A percentile compares a stretch with the other conserved stretches of the same genome.
Conservation (phyloP, 768 basidiomycete species). For the Lactarius hatsudake region DNA sequence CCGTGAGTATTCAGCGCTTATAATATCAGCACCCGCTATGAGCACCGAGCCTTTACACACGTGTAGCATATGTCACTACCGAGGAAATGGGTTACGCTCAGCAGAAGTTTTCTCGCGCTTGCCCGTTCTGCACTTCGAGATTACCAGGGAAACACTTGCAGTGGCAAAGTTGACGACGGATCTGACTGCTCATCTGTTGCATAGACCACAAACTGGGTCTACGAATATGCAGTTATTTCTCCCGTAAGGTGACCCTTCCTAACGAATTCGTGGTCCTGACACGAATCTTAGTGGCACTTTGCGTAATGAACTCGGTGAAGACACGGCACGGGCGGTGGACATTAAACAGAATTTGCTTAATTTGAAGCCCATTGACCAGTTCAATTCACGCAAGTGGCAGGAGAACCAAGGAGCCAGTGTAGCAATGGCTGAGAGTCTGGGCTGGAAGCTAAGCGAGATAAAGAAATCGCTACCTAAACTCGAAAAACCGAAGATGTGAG, state of each 20-base stretch:
- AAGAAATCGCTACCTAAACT: constrained; percentile 3
- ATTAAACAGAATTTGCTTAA: constrained; percentile 14
- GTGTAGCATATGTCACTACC: constrained; percentile 41
- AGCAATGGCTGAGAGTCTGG: constrained; percentile 21
- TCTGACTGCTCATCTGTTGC: constrained; percentile 31
- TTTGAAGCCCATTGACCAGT: constrained; percentile 20
- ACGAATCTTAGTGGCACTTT: constrained; percentile 5
- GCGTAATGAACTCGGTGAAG: constrained; percentile 10
- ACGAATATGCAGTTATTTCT: constrained; percentile 31
- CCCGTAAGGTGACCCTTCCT: constrained; percentile 35
- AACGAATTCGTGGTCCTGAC: not conserved
- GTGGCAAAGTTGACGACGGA: constrained; percentile 45
- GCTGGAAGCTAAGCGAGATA: constrained; percentile 20
- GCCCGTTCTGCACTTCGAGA: constrained; percentile 40
- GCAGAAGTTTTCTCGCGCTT: constrained; percentile 38
- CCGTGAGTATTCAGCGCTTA: constrained; percentile 37
- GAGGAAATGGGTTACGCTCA: constrained; percentile 50
- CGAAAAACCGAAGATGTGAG: constrained; percentile 14
- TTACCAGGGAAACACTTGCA: constrained; percentile 44
- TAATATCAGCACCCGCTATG: not conserved
- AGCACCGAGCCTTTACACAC: constrained; percentile 14
- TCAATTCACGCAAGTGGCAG: constrained; percentile 19
- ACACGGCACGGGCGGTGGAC: constrained; percentile 1
- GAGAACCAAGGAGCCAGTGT: constrained; percentile 11
- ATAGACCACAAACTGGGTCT: constrained; percentile 27